phyloP scores from a whole-genome alignment of 257 asterid species.

The Solanum paucissectum region DNA sequence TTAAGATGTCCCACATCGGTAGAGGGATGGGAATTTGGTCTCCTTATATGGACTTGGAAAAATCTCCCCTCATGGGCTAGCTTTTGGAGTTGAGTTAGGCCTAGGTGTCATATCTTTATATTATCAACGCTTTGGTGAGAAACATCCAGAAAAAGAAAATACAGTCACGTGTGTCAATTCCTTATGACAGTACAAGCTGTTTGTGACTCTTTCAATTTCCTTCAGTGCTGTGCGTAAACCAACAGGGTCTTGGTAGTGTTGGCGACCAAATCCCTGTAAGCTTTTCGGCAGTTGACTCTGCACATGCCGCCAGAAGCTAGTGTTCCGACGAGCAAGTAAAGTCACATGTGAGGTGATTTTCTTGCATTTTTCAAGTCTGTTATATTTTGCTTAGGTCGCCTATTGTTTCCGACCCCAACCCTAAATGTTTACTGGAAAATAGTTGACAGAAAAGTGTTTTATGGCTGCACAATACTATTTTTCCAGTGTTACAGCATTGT shows the following conservation, averaged over 20 bases:
- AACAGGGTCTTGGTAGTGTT: too few species aligned
- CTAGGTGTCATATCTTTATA: too few species aligned
- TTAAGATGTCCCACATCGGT: too few species aligned
- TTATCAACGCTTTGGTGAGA: background rate
- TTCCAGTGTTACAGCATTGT: background rate
- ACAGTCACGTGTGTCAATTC: too few species aligned
- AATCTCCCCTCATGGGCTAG: too few species aligned
- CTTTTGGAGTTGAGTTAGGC: too few species aligned
- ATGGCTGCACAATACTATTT: background rate
- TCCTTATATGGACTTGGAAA: too few species aligned
- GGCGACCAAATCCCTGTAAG: background rate
- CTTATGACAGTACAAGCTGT: background rate
- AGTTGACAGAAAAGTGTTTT: background rate
- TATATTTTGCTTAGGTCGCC: background rate
- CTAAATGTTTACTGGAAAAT: background rate
- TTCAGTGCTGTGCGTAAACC: background rate
- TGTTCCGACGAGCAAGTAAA: background rate
- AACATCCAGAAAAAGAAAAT: background rate
- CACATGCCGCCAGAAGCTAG: background rate
- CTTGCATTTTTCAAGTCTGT: background rate
- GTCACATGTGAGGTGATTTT: background rate
- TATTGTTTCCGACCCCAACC: background rate
- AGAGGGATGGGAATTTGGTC: too few species aligned
- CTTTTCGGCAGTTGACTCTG: background rate
- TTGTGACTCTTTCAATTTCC: background rate